phyloP scores from a whole-genome alignment of 805 yeast species.

The Lachancea nothofagi region DNA sequence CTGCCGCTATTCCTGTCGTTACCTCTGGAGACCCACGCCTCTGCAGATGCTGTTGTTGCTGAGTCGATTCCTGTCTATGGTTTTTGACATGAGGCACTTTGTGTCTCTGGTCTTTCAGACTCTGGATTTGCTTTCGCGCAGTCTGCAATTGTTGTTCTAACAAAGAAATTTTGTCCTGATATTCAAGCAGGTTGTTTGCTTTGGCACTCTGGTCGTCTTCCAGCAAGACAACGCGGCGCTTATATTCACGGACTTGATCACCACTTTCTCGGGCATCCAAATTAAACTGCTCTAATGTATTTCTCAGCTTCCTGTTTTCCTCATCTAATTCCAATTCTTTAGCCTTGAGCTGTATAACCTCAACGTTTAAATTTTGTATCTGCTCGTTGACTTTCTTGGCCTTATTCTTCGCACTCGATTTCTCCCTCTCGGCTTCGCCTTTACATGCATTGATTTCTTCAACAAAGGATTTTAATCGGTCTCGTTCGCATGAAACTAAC shows the following conservation, averaged over 20 bases:
- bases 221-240: slow-evolving; percentile 16
- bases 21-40: not conserved
- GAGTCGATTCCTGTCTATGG: not conserved
- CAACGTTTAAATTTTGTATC: slow-evolving; percentile 28
- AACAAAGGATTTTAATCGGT: slow-evolving; percentile 20
- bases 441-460: slow-evolving; percentile 18
- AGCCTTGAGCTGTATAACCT: slow-evolving; percentile 28
- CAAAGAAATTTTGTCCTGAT: slow-evolving; percentile 24
- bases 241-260: slow-evolving; percentile 17
- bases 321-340: slow-evolving; percentile 27
- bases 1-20: not conserved
- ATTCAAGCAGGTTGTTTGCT: slow-evolving; percentile 22
- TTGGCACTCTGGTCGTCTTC: slow-evolving; percentile 21
- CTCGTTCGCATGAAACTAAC: slow-evolving; percentile 29
- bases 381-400: slow-evolving; percentile 26
- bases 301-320: slow-evolving; percentile 24
- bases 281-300: slow-evolving; percentile 15
- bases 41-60: not conserved
- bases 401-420: slow-evolving; percentile 13
- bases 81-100: slow-evolving; percentile 4
- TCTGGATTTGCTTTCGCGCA: slow-evolving; percentile 6
- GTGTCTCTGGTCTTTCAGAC: slow-evolving; percentile 8
- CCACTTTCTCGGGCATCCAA: slow-evolving; percentile 17
- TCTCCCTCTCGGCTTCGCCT: slow-evolving; percentile 18
- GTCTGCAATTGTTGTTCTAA: slow-evolving; percentile 13